These are phyloP conservation scores for Lodderomyces metapsilosis DNA, from an alignment of 1,139 yeast species.

Conservation along the genomic window DNA sequence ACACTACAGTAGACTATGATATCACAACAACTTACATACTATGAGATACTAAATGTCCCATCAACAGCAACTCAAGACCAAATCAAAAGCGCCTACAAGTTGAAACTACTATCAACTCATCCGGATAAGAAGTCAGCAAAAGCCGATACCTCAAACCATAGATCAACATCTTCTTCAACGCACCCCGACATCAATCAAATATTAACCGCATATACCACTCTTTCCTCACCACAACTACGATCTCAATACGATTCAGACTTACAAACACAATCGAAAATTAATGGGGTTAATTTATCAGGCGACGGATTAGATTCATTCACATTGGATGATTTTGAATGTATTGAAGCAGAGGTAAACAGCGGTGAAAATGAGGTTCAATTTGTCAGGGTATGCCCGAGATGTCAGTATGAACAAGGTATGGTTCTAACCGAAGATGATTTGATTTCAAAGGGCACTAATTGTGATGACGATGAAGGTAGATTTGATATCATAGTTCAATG, in stretches of 20 bases:
- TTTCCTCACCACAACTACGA: conserved; percentile 41
- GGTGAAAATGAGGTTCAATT: neutral
- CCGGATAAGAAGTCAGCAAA: conserved; percentile 65
- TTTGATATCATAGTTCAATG: conserved; percentile 77
- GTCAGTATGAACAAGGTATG: conserved; percentile 57
- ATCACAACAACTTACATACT: conserved; percentile 28
- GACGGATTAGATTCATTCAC: conserved; percentile 68
- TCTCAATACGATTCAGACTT: conserved; percentile 49
- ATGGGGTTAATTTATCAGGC: conserved; percentile 54
- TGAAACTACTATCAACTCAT: conserved; percentile 58
- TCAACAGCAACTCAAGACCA: conserved; percentile 20
- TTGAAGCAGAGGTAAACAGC: conserved; percentile 33
- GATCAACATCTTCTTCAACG: conserved; percentile 20
- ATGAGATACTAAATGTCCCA: conserved; percentile 52
- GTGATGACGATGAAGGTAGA: conserved; percentile 48
- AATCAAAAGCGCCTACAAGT: conserved; percentile 62
- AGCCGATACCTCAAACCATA: conserved; percentile 6
- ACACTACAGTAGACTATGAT: neutral
- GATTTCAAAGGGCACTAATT: neutral
- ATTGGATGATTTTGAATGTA: conserved; percentile 55
- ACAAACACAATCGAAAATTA: conserved; percentile 34
- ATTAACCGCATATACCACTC: conserved; percentile 35
- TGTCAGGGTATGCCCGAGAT: conserved; percentile 67
- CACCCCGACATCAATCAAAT: conserved; percentile 18
- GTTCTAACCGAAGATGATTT: conserved; percentile 59